Evolutionary conservation across 2,329 filamentous ascomycete genomes (phyloP), one percentile per base, ranked within the genome.

Genomic region (Stemphylium lycopersici): DNA sequence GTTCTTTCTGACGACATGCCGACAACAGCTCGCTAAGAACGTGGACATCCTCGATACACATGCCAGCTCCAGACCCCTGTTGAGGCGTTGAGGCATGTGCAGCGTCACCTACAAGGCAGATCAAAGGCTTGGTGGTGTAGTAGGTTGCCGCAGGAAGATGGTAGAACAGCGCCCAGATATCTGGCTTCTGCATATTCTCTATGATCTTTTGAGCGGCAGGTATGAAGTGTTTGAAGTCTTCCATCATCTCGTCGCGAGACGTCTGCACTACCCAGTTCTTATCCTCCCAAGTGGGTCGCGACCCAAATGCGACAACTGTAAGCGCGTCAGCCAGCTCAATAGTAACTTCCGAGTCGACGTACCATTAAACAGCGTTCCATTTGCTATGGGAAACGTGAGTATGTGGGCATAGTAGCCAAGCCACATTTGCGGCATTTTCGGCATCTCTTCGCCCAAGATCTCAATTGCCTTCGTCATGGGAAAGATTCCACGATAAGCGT

Each of bases 401-500:
- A 53, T 37, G 66, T 89, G 87, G 0, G 81, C 84, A 47, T 78
- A 71, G 0, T 80, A 81, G 0, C 85, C 86, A 48, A 83, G 78
- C 67, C 83, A 84, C 78, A 87, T 83, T 66, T 82, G 80, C 13
- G 77, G 71, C 13, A 81, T 84, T 20, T 68, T 63, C 0, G 81
- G 77, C 32, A 81, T 71, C 37, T 81, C 73, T 6, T 79, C 68
- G 2, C 83, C 82, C 2, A 88, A 59, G 2, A 78, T 77, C 10
- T 75, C 67, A 1, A 76, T 67, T 0, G 84, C 85, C 13, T 79
- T 69, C 1, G 78, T 74, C 79, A 89, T 88, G 0, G 86, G 83
- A 2, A 88, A 77, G 2, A 90, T 69, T 0, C 83, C 83, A 5
- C 87, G 79, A 70, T 87, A 90, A 31, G 83, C 86, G 70, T 84